phyloP scores from a whole-genome alignment of 2,329 filamentous ascomycete genomes.

The Rachicladosporium sp. region DNA sequence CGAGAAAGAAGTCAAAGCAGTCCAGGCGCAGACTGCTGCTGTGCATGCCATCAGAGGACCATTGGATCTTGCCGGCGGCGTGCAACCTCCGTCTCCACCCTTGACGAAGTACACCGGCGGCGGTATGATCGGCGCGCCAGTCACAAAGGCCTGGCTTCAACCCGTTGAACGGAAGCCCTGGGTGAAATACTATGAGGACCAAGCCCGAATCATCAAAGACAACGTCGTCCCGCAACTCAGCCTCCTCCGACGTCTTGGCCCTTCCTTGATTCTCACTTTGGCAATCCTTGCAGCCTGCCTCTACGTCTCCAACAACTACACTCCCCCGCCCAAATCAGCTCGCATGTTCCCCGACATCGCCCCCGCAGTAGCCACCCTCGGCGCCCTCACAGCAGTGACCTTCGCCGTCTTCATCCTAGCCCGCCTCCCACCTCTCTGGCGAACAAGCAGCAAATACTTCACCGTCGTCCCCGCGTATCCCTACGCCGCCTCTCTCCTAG shows the following conservation, averaged over 20 bases:
- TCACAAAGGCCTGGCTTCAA: slow-evolving; percentile 16
- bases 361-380: slow-evolving; percentile 52
- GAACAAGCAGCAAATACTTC: slow-evolving; percentile 55
- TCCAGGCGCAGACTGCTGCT: slow-evolving; percentile 11
- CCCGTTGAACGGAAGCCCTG: slow-evolving; percentile 21
- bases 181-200: slow-evolving; percentile 26
- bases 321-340: slow-evolving; percentile 34
- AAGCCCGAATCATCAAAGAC: slow-evolving; percentile 22
- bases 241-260: slow-evolving; percentile 31
- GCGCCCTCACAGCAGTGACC: slow-evolving; percentile 49
- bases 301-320: slow-evolving; percentile 36
- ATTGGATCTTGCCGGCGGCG: slow-evolving; percentile 19
- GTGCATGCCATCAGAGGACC: slow-evolving; percentile 16
- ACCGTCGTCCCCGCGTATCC: slow-evolving; percentile 53
- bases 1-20: slow-evolving; percentile 9
- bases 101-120: slow-evolving; percentile 5
- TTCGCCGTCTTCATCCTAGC: slow-evolving; percentile 44
- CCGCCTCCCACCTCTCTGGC: slow-evolving; percentile 54
- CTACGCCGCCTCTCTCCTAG: slow-evolving; percentile 47
- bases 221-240: slow-evolving; percentile 20
- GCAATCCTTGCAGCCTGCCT: slow-evolving; percentile 28
- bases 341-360: slow-evolving; percentile 50
- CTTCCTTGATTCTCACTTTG: slow-evolving; percentile 29
- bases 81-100: slow-evolving; percentile 11
- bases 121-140: slow-evolving; percentile 12